Conservation (phyloP, 768 basidiomycete genomes). For the Mycena filopes region DNA sequence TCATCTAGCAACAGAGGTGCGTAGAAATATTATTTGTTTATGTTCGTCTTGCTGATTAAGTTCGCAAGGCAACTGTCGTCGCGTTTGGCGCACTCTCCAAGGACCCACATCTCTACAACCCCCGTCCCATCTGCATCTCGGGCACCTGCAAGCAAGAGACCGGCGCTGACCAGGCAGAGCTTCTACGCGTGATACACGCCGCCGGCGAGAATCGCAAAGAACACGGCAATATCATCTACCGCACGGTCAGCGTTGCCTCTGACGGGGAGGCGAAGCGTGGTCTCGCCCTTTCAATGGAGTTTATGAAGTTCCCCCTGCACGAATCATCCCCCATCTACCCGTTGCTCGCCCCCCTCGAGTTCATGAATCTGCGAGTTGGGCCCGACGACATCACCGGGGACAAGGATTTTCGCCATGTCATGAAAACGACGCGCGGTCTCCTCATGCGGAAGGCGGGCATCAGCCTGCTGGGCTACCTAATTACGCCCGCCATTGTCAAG, state of each 20-base stretch:
- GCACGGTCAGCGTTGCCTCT: slow-evolving; percentile 28
- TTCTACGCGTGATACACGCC: slow-evolving; percentile 21
- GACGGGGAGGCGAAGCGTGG: slow-evolving; percentile 33
- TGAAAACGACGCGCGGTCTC: slow-evolving; percentile 40
- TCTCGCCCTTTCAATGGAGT: slow-evolving; percentile 22
- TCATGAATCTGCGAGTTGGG: slow-evolving; percentile 41
- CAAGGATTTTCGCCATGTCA: slow-evolving; percentile 46
- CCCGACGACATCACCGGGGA: slow-evolving; percentile 44
- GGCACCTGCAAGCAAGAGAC: slow-evolving; percentile 36
- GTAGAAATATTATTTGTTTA: not conserved
- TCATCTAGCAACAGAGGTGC: not conserved
- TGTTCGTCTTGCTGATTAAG: no score
- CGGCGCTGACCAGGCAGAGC: slow-evolving; percentile 17
- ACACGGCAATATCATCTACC: slow-evolving; percentile 14
- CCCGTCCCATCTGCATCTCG: slow-evolving; percentile 30
- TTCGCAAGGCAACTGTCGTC: slow-evolving; percentile 28
- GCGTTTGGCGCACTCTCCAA: slow-evolving; percentile 27
- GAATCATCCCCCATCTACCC: slow-evolving; percentile 25
- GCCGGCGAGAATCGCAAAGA: not conserved
- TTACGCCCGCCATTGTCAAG: not conserved
- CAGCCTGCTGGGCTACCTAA: slow-evolving; percentile 14
- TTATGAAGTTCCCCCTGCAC: slow-evolving; percentile 29
- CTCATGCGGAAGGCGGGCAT: slow-evolving; percentile 38
- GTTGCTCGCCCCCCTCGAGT: slow-evolving; percentile 23
- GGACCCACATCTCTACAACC: slow-evolving; percentile 20